Evolutionary conservation across 2,329 filamentous ascomycete genomes (phyloP).

Genomic region (Stylonectria norvegica): DNA sequence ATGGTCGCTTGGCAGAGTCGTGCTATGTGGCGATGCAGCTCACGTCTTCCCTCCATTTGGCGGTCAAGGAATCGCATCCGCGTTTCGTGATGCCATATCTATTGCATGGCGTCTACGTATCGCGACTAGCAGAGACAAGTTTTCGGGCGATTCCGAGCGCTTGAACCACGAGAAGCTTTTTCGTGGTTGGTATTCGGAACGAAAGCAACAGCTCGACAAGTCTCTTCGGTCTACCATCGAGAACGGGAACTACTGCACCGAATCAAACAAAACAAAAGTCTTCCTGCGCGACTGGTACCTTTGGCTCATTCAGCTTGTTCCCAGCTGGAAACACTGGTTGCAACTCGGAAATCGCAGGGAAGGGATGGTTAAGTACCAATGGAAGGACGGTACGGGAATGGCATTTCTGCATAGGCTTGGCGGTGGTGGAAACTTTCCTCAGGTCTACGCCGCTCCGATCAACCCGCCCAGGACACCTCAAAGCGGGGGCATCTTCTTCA

Average conservation of each 20-base stretch:
- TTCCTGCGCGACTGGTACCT: conserved; percentile 18
- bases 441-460: conserved; percentile 4
- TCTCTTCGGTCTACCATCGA: conserved; percentile 11
- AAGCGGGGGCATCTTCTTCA: background rate
- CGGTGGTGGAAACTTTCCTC: conserved; percentile 4
- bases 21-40: conserved; percentile 48
- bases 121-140: background rate
- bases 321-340: conserved; percentile 8
- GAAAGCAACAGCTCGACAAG: conserved; percentile 18
- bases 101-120: conserved; percentile 32
- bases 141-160: no score
- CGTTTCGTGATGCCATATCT: conserved; percentile 33
- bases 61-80: conserved; percentile 36
- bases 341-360: conserved; percentile 10
- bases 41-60: conserved; percentile 49
- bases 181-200: conserved; percentile 14
- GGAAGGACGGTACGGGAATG: conserved; percentile 6
- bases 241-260: conserved; percentile 11
- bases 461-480: background rate
- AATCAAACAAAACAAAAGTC: conserved; percentile 6
- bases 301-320: conserved; percentile 16
- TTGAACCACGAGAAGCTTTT: conserved; percentile 4
- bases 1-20: conserved; percentile 40
- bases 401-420: conserved; percentile 7
- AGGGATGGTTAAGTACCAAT: conserved; percentile 8